phyloP scores from a whole-genome alignment of 768 basidiomycete genomes.

The Russula lepida region DNA sequence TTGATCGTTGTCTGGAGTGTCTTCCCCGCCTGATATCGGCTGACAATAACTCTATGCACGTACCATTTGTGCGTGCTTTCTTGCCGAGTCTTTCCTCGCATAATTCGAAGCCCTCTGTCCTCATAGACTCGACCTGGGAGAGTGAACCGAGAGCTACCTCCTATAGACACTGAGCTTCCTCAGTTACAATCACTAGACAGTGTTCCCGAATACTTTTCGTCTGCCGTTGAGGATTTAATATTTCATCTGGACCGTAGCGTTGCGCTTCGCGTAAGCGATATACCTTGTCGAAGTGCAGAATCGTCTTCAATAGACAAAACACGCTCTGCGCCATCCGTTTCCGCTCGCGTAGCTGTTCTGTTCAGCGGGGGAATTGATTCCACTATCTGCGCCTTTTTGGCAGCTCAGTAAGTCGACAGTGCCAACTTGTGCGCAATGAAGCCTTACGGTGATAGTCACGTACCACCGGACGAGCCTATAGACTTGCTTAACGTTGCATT shows the following conservation, averaged over 20 bases:
- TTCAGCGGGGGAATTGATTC: constrained; percentile 98
- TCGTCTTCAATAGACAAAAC: constrained; percentile 13
- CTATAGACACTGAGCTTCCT: constrained; percentile 28
- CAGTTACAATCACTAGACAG: constrained; percentile 30
- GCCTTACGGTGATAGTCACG: constrained; percentile 40
- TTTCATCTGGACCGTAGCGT: constrained; percentile 58
- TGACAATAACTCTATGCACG: background rate
- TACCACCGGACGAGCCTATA: constrained; percentile 72
- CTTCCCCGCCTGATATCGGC: constrained; percentile 5
- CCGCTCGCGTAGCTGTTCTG: constrained; percentile 60
- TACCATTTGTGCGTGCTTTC: constrained; percentile 3
- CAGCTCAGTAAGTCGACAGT: constrained; percentile 50
- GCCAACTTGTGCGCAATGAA: background rate
- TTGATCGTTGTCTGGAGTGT: constrained; percentile 19
- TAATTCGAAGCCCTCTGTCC: background rate
- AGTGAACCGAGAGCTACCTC: constrained; percentile 43
- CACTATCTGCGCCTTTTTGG: constrained; percentile 71
- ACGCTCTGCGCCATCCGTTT: constrained; percentile 17
- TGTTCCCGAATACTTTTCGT: constrained; percentile 37
- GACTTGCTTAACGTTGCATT: constrained; percentile 92
- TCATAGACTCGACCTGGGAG: constrained; percentile 36
- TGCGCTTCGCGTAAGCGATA: constrained; percentile 54
- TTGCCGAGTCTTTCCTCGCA: background rate
- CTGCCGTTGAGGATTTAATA: constrained; percentile 44
- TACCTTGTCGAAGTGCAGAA: constrained; percentile 42